These are phyloP conservation scores for Phytophthora quininea DNA, from an alignment of 352 stramenopile genomes.

Conservation along the genomic window DNA sequence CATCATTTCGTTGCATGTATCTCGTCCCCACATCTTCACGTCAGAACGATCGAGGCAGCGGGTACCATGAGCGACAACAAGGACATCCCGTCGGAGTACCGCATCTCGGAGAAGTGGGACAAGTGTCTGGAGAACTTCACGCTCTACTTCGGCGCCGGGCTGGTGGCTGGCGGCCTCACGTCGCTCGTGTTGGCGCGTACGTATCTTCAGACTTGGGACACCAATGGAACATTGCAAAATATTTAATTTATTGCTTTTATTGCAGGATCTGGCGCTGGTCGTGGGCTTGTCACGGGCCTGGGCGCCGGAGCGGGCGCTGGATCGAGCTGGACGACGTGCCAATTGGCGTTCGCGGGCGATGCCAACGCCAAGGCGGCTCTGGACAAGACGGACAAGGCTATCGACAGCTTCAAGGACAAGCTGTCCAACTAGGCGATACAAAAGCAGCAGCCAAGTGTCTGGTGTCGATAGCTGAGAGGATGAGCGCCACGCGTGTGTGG, in stretches of 20 bases:
- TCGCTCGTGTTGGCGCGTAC: constrained; percentile 84
- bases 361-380: constrained; percentile 64
- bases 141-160: constrained; percentile 83
- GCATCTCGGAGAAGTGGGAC: constrained; percentile 92
- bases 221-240: neutral
- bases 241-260: constrained; percentile 1
- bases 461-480: neutral
- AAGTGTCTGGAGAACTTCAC: constrained; percentile 91
- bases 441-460: neutral
- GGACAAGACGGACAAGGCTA: constrained; percentile 78
- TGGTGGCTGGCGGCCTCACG: constrained; percentile 82
- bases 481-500: neutral
- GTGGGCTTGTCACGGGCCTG: constrained; percentile 71
- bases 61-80: constrained; percentile 57
- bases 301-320: constrained; percentile 72
- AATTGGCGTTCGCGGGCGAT: constrained; percentile 81
- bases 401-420: constrained; percentile 77
- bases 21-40: constrained; percentile 31
- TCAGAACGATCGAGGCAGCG: constrained; percentile 29
- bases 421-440: constrained; percentile 37
- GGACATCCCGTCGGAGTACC: constrained; percentile 86
- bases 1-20: constrained; percentile 4
- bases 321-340: constrained; percentile 87
- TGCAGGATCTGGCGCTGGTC: constrained; percentile 67
- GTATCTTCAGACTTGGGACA: constrained; percentile 23